phyloP scores from a whole-genome alignment of 2,329 filamentous ascomycete species.

The Alternaria rosae region DNA sequence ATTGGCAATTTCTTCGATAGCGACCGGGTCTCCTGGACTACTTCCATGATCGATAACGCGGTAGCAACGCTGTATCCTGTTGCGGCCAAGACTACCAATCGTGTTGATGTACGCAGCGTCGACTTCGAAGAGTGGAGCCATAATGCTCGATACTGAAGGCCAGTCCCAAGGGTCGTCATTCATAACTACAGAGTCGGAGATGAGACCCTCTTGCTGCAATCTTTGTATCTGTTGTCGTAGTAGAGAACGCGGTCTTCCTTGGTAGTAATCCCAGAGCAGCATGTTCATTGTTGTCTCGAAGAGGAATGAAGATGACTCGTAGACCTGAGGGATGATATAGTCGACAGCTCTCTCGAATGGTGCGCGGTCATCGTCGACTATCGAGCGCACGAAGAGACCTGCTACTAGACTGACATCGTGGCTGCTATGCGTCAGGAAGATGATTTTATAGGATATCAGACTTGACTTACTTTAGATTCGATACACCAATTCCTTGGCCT shows the following conservation, averaged over 20 bases:
- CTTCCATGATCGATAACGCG: not conserved
- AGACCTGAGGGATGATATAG: not conserved
- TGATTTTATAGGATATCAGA: not conserved
- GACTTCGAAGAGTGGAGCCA: conserved; percentile 1
- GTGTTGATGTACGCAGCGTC: conserved; percentile 2
- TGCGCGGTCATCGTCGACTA: not conserved
- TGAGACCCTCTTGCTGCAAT: conserved; percentile 4
- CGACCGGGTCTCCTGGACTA: not conserved
- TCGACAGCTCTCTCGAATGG: conserved; percentile 3
- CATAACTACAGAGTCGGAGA: not conserved
- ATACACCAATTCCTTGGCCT: conserved; percentile 18
- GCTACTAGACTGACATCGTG: conserved; percentile 9
- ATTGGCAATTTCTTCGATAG: not conserved
- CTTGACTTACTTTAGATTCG: conserved; percentile 11
- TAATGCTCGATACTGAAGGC: conserved; percentile 1
- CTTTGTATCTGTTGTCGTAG: not conserved
- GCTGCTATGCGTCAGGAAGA: not conserved
- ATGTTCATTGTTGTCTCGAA: conserved; percentile 9
- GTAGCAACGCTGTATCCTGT: conserved; percentile 3
- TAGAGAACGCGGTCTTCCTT: conserved; percentile 2
- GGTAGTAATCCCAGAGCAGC: conserved; percentile 12
- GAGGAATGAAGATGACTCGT: conserved; percentile 8
- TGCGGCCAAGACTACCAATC: conserved; percentile 4
- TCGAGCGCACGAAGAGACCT: conserved; percentile 5
- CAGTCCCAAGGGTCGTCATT: conserved; percentile 7